A percentile compares a stretch with the other conserved stretches of the same genome.
Evolutionary conservation across 192 early-diverging fungal genomes (phyloP).

Genomic region (Umbelopsis isabellina): DNA sequence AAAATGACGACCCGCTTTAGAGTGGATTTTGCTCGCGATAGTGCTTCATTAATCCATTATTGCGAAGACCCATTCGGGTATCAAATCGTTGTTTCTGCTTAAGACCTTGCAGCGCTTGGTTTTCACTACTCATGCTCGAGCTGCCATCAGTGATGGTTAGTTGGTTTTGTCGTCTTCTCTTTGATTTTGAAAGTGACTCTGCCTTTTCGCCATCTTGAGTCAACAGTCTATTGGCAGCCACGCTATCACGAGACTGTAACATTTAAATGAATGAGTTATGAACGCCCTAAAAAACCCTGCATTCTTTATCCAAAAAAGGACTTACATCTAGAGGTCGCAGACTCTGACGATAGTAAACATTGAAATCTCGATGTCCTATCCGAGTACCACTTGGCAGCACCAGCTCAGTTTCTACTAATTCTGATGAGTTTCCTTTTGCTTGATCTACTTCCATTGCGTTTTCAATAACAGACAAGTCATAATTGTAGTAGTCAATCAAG

Average conservation of each 20-base stretch:
- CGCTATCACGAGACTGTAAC: slow-evolving; percentile 52
- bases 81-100: slow-evolving; percentile 54
- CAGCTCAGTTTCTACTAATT: slow-evolving; percentile 79
- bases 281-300: neutral
- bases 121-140: neutral
- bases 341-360: slow-evolving; percentile 81
- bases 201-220: slow-evolving; percentile 59
- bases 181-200: slow-evolving; percentile 31
- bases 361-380: slow-evolving; percentile 77
- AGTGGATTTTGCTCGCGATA: slow-evolving; percentile 7
- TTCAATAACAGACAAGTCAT: slow-evolving; percentile 60
- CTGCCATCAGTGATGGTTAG: slow-evolving; percentile 18
- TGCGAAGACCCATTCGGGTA: slow-evolving; percentile 5
- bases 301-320: neutral
- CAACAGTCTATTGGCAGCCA: slow-evolving; percentile 71
- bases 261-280: neutral
- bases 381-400: slow-evolving; percentile 80
- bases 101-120: slow-evolving; percentile 54
- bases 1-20: neutral
- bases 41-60: slow-evolving; percentile 19
- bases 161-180: neutral
- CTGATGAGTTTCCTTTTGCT: slow-evolving; percentile 38
- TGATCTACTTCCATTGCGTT: slow-evolving; percentile 40
- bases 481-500: slow-evolving; percentile 94
- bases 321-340: slow-evolving; percentile 59